Conservation (phyloP, 73 alveolate genomes). For the Stentor coeruleus region DNA sequence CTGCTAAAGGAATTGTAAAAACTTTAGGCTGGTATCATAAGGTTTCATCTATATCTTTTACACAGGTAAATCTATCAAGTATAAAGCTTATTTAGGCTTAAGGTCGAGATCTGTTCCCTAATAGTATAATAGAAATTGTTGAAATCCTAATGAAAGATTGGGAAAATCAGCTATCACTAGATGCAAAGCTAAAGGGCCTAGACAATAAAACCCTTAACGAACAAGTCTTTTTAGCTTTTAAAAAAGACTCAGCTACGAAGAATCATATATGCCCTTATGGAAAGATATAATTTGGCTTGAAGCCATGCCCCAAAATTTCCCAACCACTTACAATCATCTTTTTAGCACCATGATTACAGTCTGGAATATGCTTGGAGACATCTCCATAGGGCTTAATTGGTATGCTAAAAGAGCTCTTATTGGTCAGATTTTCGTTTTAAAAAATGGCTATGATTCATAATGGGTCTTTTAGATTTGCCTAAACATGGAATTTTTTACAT, state of each 20-base stretch:
- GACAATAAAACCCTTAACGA: background rate
- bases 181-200: background rate
- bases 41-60: background rate
- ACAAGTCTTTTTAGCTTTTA: slow-evolving; percentile 19
- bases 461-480: background rate
- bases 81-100: background rate
- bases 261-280: slow-evolving; percentile 47
- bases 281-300: slow-evolving; percentile 55
- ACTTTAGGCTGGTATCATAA: slow-evolving; percentile 12
- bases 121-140: background rate
- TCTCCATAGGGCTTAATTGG: slow-evolving; percentile 33
- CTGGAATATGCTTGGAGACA: slow-evolving; percentile 16
- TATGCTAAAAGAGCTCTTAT: slow-evolving; percentile 53
- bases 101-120: slow-evolving; percentile 11
- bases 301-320: slow-evolving; percentile 34
- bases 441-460: slow-evolving; percentile 57
- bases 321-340: slow-evolving; percentile 21
- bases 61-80: background rate
- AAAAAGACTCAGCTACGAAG: slow-evolving; percentile 32
- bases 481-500: background rate
- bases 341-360: background rate
- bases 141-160: slow-evolving; percentile 11
- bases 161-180: slow-evolving; percentile 4
- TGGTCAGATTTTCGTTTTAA: slow-evolving; percentile 33
- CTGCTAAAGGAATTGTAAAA: background rate